A percentile compares a stretch with the other conserved stretches of the same genome.
Conservation (phyloP, 371 early-diverging fungal species). For the Circinella minor region DNA sequence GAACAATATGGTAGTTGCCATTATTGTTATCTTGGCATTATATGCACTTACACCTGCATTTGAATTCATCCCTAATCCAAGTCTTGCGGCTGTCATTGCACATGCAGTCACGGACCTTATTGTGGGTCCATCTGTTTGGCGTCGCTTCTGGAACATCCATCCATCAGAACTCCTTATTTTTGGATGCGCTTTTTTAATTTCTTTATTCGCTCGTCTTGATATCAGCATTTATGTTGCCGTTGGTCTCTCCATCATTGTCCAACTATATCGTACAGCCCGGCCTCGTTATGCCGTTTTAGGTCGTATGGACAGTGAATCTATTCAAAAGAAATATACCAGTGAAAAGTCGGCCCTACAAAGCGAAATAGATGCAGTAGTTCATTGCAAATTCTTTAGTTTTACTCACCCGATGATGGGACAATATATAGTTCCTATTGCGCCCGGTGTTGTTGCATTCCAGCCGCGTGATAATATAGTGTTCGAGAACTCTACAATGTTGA, state of each 20-base stretch:
- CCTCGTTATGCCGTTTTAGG: slow-evolving; percentile 53
- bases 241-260: slow-evolving; percentile 62
- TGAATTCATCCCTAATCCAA: slow-evolving; percentile 80
- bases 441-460: slow-evolving; percentile 66
- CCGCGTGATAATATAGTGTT: slow-evolving; percentile 73
- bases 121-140: slow-evolving; percentile 54
- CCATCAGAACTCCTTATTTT: slow-evolving; percentile 44
- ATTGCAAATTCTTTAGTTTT: slow-evolving; percentile 20
- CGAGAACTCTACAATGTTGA: slow-evolving; percentile 67
- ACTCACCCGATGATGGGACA: slow-evolving; percentile 26
- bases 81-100: slow-evolving; percentile 80
- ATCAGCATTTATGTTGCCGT: slow-evolving; percentile 71
- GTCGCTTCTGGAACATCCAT: slow-evolving; percentile 42
- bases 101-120: slow-evolving; percentile 70
- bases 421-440: slow-evolving; percentile 42
- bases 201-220: slow-evolving; percentile 70
- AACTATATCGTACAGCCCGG: slow-evolving; percentile 69
- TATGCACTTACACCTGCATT: slow-evolving; percentile 83
- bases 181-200: slow-evolving; percentile 48
- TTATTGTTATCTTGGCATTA: slow-evolving; percentile 75
- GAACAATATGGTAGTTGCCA: slow-evolving; percentile 73
- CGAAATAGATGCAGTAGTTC: not conserved
- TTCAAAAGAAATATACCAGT: no score
- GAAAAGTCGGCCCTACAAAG: slow-evolving; percentile 19
- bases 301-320: slow-evolving; percentile 21